A percentile compares a stretch with the other conserved stretches of the same genome.
These are phyloP conservation scores for Apiospora koreana DNA, from an alignment of 2,329 filamentous ascomycete species.

Conservation along the genomic window DNA sequence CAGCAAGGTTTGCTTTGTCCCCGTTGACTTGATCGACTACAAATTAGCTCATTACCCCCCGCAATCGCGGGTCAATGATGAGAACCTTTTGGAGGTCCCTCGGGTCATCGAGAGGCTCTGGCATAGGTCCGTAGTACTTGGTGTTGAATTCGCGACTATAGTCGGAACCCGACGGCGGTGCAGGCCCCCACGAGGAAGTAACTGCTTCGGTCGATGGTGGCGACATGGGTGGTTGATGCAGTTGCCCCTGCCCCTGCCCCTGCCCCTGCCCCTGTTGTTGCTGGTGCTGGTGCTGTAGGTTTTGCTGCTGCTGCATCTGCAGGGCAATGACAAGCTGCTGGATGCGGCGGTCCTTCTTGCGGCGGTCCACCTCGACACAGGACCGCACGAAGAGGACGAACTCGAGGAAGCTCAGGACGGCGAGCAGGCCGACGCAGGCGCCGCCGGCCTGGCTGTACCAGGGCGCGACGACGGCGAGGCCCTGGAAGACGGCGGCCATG, in stretches of 20 bases:
- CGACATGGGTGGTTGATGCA: background rate
- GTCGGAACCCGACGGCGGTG: background rate
- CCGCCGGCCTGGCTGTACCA: background rate
- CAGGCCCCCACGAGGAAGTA: background rate
- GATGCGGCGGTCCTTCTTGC: constrained; percentile 21
- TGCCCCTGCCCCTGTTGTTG: background rate
- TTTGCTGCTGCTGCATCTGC: constrained; percentile 16
- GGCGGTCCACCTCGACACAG: constrained; percentile 27
- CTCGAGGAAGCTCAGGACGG: constrained; percentile 15
- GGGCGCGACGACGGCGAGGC: background rate
- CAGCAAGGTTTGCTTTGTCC: too few species aligned
- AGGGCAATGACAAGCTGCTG: constrained; percentile 22
- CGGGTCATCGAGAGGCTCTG: background rate
- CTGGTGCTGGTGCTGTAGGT: background rate
- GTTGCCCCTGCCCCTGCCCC: background rate
- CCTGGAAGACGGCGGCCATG: background rate
- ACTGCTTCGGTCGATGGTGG: background rate
- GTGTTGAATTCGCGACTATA: background rate
- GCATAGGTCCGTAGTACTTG: background rate
- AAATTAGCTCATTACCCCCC: background rate
- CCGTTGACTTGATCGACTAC: too few species aligned
- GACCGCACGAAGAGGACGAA: constrained; percentile 30
- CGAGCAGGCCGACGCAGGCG: background rate
- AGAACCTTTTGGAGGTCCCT: background rate
- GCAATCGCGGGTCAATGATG: background rate